Percentiles rank a stretch among this genome's conserved stretches.
Conservation (phyloP, 2,329 filamentous ascomycete species). For the Ilyonectria destructans region DNA sequence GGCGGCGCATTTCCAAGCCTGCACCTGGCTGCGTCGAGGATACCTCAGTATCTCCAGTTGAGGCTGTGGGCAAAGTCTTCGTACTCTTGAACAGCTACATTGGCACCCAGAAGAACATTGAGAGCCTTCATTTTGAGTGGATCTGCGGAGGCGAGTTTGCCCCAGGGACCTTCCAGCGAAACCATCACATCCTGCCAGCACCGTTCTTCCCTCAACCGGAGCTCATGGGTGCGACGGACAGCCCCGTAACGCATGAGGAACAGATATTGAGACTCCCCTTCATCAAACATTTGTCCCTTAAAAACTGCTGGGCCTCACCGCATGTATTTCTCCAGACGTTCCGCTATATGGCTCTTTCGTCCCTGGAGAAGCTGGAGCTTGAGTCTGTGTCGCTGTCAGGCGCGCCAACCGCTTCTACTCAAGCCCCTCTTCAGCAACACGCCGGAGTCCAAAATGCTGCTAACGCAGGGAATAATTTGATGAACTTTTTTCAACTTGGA, state of each 20-base stretch:
- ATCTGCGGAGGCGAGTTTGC: constrained; percentile 78
- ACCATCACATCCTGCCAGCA: constrained; percentile 74
- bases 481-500: constrained; percentile 38
- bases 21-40: constrained; percentile 67
- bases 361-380: constrained; percentile 70
- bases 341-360: constrained; percentile 61
- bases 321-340: constrained; percentile 69
- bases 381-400: constrained; percentile 78
- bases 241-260: constrained; percentile 53
- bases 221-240: constrained; percentile 50
- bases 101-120: constrained; percentile 65
- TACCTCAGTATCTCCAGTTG: constrained; percentile 64
- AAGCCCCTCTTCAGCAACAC: constrained; percentile 47
- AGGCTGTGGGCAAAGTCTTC: constrained; percentile 68
- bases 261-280: constrained; percentile 69
- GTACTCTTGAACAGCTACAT: constrained; percentile 68
- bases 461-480: constrained; percentile 31
- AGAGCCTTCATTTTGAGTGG: constrained; percentile 77
- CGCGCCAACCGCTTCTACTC: constrained; percentile 51
- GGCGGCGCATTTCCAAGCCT: constrained; percentile 72
- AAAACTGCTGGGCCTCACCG: constrained; percentile 80
- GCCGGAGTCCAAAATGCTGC: constrained; percentile 5
- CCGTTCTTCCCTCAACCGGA: constrained; percentile 63
- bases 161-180: constrained; percentile 73
- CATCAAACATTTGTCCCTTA: constrained; percentile 73